Base-by-base conservation (phyloP, 2,329 filamentous ascomycete genomes). In the Aureobasidium musti region DNA sequence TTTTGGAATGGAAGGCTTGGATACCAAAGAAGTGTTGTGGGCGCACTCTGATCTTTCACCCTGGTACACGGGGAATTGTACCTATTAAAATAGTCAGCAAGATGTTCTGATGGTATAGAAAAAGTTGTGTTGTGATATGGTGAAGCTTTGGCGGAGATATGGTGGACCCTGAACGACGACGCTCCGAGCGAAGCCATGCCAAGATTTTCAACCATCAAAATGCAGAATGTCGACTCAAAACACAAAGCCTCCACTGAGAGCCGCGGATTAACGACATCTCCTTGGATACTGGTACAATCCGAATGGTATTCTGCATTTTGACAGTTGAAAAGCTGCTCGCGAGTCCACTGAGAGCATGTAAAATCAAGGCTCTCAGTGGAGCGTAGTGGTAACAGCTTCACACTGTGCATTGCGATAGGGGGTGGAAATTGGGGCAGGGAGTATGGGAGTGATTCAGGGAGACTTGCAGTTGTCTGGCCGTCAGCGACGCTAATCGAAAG, bases 1-100 rank as follows among this genome's bases (percentile, higher is more conserved):
- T n/a, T n/a, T n/a, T n/a, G n/a, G n/a, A n/a, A n/a, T n/a, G n/a
- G n/a, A n/a, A n/a, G n/a, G n/a, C n/a, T n/a, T n/a, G n/a, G n/a
- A n/a, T n/a, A n/a, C n/a, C n/a, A n/a, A 19, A 26, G 30, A 37
- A 21, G 56, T 60, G 57, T 61, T 99, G 81, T 98, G 93, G 79
- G 96, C 91, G 80, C 95, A 98, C 86, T 97, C 97, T 72, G 94
- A 91, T 83, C 95, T 90, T 84, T 98, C 95, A 82, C 95, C 94
- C 85, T 97, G 93, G 87, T 82, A 97, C 14, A 96, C 91, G 64
- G 92, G 92, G 87, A 69, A 69, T 50, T 69, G 66, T 8, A 67
- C 50, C 26, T 50, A 50, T 50, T 23, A 30, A 30, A 33, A 30
- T 1, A 50, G 47, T 50, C 23, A 50, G 50, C 7, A 21, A n/a